Evolutionary conservation across 139 green algal genomes (phyloP).

Genomic region (Chloropicon primus): DNA sequence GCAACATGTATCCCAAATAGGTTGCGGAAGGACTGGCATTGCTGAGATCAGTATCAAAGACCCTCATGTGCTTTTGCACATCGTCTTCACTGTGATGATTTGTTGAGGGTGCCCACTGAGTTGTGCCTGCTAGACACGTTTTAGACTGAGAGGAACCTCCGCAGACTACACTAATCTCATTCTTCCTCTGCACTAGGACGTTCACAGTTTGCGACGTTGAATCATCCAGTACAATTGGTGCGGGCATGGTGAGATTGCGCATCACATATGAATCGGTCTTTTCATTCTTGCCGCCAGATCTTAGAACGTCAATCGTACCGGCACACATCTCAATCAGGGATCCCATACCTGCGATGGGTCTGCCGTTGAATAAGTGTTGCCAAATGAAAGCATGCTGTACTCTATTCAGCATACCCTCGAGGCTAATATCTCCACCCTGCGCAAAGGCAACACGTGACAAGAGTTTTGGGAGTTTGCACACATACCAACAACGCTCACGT

Average conservation of each 20-base stretch:
- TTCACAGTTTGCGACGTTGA: not conserved
- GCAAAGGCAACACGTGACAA: not conserved
- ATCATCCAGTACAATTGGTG: not conserved
- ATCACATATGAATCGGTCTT: not conserved
- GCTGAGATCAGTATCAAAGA: not conserved
- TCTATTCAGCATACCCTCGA: not conserved
- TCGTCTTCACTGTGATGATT: not conserved
- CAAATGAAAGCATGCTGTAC: slow-evolving; percentile 1
- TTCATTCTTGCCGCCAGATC: not conserved
- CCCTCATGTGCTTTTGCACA: not conserved
- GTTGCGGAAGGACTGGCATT: not conserved
- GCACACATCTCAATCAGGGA: not conserved
- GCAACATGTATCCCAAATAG: not conserved
- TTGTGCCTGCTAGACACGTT: not conserved
- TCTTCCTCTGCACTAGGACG: not conserved
- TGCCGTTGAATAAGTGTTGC: slow-evolving; percentile 5
- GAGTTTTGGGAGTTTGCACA: not conserved
- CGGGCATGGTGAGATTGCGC: not conserved
- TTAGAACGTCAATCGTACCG: not conserved
- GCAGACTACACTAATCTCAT: not conserved
- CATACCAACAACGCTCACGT: not conserved
- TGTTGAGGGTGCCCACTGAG: not conserved
- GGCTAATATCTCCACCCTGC: not conserved
- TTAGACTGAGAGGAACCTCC: not conserved
- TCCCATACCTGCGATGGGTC: not conserved